Evolutionary conservation across 306 rosid species (phyloP), one percentile per base, ranked within the genome.

Genomic region (Canavalia ensiformis): DNA sequence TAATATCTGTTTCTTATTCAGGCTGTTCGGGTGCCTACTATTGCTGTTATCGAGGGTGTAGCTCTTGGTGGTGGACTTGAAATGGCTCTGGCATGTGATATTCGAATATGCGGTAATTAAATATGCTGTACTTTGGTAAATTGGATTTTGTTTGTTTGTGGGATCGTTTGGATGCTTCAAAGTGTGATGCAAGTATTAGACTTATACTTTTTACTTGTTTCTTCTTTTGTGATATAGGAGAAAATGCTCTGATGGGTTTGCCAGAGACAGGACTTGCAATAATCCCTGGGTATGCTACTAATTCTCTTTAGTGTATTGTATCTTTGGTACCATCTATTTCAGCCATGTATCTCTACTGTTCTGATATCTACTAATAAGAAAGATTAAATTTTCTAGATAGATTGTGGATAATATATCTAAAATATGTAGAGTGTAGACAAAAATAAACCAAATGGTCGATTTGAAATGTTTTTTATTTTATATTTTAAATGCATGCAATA

Each of bases 221-320:
- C 72, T 68, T 65, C 72, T 70, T 62, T 81, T 76, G 75, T 77
- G 83, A 69, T 62, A 42, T 82, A 95, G 99, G 97, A 49, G 90
- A 92, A 86, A 90, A 87, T 71, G 93, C 93, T 54, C 56, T 88
- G 72, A 68, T 95, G 87, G 94, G 91, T 84, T 86, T 95, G 88
- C 99, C 99, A 68, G 99, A 95, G 91, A 93, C 97, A 58, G 98
- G 96, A 89, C 97, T 91, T 9, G 99, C 99, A 77, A 93, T 93
- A 84, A 93, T 95, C 85, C 98, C 99, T 65, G 98, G 97, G 99
- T 95, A 18, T 18, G 25, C 25, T 18, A 18, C 25, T 18, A 18
- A 18, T 18, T 18, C 25, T 18, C 25, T 18, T 18, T 18, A 18
- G 25, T 18, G 25, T 18, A 37, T 45, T 62, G 25, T 35, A 47